A percentile compares a stretch with the other conserved stretches of the same genome.
These are phyloP conservation scores for Moricandia arvensis DNA, from an alignment of 345 rosid genomes.

Conservation along the genomic window DNA sequence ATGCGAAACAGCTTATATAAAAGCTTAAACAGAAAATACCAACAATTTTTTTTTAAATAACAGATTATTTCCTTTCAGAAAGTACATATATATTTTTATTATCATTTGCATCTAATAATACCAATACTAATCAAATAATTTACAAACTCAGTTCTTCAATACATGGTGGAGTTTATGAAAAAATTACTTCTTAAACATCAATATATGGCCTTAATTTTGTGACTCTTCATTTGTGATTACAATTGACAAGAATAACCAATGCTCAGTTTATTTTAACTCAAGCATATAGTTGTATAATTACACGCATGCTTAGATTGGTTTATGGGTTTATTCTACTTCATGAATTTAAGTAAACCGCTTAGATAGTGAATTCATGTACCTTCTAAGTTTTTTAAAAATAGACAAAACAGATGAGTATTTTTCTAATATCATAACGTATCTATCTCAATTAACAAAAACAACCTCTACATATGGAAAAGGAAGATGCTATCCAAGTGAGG, in stretches of 20 bases:
- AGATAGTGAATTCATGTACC: not conserved
- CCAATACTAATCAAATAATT: not conserved
- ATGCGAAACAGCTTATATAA: no score
- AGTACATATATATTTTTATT: not conserved
- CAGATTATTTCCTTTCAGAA: not conserved
- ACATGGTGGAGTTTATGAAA: not conserved
- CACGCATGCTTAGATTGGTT: not conserved
- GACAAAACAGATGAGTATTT: not conserved
- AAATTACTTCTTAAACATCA: not conserved
- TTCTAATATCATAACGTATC: not conserved
- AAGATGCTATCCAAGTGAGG: slow-evolving; percentile 15
- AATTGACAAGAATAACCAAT: not conserved
- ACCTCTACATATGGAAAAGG: not conserved
- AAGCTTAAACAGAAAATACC: no score
- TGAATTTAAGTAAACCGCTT: not conserved
- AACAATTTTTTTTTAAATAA: no score
- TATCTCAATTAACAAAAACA: not conserved
- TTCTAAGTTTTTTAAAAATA: not conserved
- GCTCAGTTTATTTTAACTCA: not conserved
- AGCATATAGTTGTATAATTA: not conserved
- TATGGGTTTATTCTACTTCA: not conserved
- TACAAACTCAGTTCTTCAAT: not conserved
- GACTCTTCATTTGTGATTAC: not conserved
- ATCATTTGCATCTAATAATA: not conserved
- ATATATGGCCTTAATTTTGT: not conserved